Evolutionary conservation across 495 filamentous ascomycete species (phyloP).

Genomic region (Pseudotulostoma volvatum): DNA sequence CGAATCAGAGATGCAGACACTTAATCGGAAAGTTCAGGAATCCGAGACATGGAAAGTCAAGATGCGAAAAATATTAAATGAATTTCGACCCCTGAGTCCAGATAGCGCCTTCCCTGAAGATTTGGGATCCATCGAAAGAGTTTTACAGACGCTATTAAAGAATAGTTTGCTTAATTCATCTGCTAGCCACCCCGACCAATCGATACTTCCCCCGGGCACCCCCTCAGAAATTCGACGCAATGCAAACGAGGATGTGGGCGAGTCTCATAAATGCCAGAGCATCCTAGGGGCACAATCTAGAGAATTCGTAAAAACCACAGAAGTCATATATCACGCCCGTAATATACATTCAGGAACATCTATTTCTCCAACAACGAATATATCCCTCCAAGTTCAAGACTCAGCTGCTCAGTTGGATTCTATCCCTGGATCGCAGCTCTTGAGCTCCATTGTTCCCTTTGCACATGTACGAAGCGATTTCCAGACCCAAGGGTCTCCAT

Average conservation of each 20-base stretch:
- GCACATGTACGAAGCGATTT: constrained; percentile 10
- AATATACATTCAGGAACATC: constrained; percentile 4
- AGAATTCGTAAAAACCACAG: constrained; percentile 6
- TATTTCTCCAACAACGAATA: not conserved
- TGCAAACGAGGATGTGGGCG: not conserved
- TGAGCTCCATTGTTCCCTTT: constrained; percentile 15
- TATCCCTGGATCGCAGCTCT: constrained; percentile 1
- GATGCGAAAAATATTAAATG: constrained; percentile 9
- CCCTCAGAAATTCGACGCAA: too few relatives aligned
- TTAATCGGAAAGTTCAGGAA: constrained; percentile 15
- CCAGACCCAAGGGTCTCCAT: constrained; percentile 4
- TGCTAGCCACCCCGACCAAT: too few relatives aligned
- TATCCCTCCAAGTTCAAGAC: not conserved
- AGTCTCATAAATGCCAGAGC: constrained; percentile 1
- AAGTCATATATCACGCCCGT: constrained; percentile 8
- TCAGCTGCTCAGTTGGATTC: not conserved
- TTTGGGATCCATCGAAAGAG: constrained; percentile 3
- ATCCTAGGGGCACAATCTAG: not conserved
- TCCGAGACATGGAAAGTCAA: constrained; percentile 13
- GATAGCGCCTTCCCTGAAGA: constrained; percentile 7
- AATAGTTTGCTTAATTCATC: too few relatives aligned
- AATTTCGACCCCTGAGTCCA: constrained; percentile 2
- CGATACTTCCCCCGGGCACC: too few relatives aligned
- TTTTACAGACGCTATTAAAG: not conserved
- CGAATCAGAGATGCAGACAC: constrained; percentile 11